phyloP scores from a whole-genome alignment of 495 filamentous ascomycete species.

The Tuber aestivum region DNA sequence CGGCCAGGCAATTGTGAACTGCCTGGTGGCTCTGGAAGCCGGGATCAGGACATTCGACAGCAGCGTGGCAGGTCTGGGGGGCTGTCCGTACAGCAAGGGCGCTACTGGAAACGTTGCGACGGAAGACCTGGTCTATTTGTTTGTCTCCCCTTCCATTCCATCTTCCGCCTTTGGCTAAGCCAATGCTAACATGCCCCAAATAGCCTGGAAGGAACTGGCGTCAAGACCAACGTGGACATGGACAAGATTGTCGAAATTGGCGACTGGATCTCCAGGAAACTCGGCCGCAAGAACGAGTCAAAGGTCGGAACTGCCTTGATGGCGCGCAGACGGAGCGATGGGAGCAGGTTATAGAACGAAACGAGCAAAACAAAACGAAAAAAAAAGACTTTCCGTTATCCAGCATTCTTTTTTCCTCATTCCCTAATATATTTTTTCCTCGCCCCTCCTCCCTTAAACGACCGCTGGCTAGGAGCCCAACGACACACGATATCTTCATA shows the following conservation, averaged over 20 bases:
- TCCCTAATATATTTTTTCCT: background rate
- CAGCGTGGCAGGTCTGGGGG: constrained; percentile 83
- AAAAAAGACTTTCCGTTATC: background rate
- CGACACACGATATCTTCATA: constrained; percentile 1
- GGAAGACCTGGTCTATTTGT: constrained; percentile 84
- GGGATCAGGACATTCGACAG: constrained; percentile 86
- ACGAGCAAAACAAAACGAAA: no score
- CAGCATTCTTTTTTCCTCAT: background rate
- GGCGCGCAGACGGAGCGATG: constrained; percentile 47
- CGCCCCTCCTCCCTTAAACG: background rate
- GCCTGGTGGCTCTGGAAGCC: constrained; percentile 75
- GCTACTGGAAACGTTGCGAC: constrained; percentile 94
- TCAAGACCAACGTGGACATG: constrained; percentile 80
- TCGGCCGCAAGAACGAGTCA: constrained; percentile 70
- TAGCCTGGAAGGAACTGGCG: constrained; percentile 69
- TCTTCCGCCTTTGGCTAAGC: background rate
- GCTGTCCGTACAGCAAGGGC: constrained; percentile 88
- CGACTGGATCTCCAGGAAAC: constrained; percentile 77
- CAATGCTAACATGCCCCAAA: background rate
- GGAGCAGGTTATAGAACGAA: constrained; percentile 19
- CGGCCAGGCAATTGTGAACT: constrained; percentile 88
- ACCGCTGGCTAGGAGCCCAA: background rate
- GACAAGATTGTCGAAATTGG: constrained; percentile 76
- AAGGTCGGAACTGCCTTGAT: constrained; percentile 72
- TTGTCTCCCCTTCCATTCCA: background rate